Percentiles rank a stretch among this genome's conserved stretches.
Conservation (phyloP, 2,329 filamentous ascomycete species). For the Verticillium isaacii region DNA sequence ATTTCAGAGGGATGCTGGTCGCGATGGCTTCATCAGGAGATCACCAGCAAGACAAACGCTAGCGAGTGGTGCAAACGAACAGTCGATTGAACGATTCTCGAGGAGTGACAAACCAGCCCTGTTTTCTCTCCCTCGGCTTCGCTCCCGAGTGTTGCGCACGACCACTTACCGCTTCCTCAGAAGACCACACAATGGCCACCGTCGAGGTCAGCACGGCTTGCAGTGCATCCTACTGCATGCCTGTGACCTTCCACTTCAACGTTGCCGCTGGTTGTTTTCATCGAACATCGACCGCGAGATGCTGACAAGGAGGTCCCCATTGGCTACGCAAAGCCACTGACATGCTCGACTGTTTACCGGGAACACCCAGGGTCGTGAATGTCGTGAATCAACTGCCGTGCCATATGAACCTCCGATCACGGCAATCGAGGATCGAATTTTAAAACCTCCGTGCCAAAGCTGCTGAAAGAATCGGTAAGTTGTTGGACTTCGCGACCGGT, state of each 20-base stretch:
- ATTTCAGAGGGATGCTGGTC: neutral
- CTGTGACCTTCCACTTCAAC: too few species aligned
- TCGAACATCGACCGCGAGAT: neutral
- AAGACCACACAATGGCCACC: too few species aligned
- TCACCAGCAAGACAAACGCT: neutral
- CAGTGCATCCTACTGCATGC: too few species aligned
- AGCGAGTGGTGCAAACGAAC: neutral
- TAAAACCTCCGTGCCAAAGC: neutral
- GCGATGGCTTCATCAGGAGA: neutral
- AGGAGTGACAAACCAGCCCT: too few species aligned
- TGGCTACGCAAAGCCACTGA: neutral
- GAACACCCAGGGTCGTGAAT: neutral
- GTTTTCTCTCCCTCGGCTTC: too few species aligned
- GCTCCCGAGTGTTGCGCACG: too few species aligned
- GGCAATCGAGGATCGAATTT: neutral
- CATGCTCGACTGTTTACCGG: neutral
- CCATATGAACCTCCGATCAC: neutral
- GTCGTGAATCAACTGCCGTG: neutral
- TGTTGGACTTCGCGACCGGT: neutral
- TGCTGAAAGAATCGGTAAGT: neutral
- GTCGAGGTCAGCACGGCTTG: too few species aligned
- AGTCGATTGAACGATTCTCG: too few species aligned
- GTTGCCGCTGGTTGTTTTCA: neutral
- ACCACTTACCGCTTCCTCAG: too few species aligned
- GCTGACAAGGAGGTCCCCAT: neutral